These are phyloP conservation scores for Harringtonia aguacate DNA, from an alignment of 2,329 filamentous ascomycete genomes.

Conservation along the genomic window DNA sequence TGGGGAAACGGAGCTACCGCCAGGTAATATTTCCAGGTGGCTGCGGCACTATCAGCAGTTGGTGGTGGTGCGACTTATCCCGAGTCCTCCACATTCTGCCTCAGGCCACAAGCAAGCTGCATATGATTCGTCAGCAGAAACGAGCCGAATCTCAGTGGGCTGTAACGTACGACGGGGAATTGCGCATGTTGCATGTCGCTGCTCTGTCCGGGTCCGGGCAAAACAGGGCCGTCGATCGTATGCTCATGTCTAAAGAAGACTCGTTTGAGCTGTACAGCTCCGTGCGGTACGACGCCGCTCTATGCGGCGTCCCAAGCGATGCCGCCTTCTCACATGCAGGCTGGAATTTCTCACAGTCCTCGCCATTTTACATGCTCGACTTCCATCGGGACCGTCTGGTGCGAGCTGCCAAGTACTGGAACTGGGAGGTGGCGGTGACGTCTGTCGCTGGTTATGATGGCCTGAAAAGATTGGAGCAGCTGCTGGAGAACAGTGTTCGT, in stretches of 20 bases:
- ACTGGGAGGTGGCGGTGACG: slow-evolving; percentile 36
- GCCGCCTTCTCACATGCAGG: slow-evolving; percentile 28
- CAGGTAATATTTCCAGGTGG: too few relatives aligned
- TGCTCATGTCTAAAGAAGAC: slow-evolving; percentile 18
- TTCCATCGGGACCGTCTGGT: slow-evolving; percentile 71
- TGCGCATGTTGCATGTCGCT: not conserved
- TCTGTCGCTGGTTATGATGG: slow-evolving; percentile 34
- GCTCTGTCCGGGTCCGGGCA: too few relatives aligned
- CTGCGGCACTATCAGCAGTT: too few relatives aligned
- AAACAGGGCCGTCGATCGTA: not conserved
- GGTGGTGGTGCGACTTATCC: slow-evolving; percentile 1
- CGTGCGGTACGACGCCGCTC: slow-evolving; percentile 56
- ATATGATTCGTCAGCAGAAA: slow-evolving; percentile 9
- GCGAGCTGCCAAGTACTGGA: slow-evolving; percentile 46
- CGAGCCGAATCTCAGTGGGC: not conserved
- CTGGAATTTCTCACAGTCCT: slow-evolving; percentile 42
- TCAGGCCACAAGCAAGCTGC: slow-evolving; percentile 10
- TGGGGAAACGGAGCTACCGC: slow-evolving; percentile 12
- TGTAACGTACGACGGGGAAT: not conserved
- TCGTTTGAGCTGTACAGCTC: slow-evolving; percentile 58
- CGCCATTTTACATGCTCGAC: slow-evolving; percentile 68
- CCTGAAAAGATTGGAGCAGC: slow-evolving; percentile 28
- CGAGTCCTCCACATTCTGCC: slow-evolving; percentile 1
- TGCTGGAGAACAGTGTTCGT: slow-evolving; percentile 10
- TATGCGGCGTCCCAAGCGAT: slow-evolving; percentile 32